Evolutionary conservation across 148 eudicot species (phyloP), one percentile per base, ranked within the genome.

Genomic region (Nepenthes mirabilis): DNA sequence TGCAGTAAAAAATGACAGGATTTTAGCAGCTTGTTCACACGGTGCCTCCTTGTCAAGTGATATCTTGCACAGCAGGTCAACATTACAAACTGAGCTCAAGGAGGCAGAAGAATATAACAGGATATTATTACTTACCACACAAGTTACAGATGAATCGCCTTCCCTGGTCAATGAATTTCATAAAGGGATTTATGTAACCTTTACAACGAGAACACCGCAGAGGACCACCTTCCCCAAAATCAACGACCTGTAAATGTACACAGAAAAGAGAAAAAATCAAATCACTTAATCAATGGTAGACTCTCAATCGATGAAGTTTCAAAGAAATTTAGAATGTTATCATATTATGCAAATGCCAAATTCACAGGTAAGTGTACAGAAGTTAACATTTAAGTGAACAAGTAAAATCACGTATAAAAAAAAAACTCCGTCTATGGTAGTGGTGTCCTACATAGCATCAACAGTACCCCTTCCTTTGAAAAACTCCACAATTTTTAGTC

Each of bases 131-230:
- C 95, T 81, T 75, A 89, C 99, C 99, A 66, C 99, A 94, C 33
- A 94, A 74, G 78, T 89, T 94, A 69, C 99, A 94, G 66, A 94
- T 79, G 72, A 89, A 94, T 55, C 82, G 85, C 63, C 85, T 85
- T 65, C 99, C 99, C 72, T 94, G 95, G 62, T 94, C 95, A 75
- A 89, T 78, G 63, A 94, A 94, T 75, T 74, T 94, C 97, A 94
- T 78, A 75, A 89, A 94, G 53, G 99, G 97, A 71, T 94, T 94
- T 58, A 94, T 83, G 75, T 94, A 94, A 75, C 84, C 97, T 83
- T 94, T 94, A 85, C 99, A 94, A 61, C 95, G 99, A 74, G 97
- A 90, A 73, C 99, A 94, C 47, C 99, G 87, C 70, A 94, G 83
- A 47, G 99, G 99, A 63, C 99, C 99, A 73, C 86, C 76, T 77